A percentile compares a stretch with the other conserved stretches of the same genome.
These are phyloP conservation scores for Tetracentron sinense DNA, from an alignment of 164 flowering plant genomes.

Conservation along the genomic window DNA sequence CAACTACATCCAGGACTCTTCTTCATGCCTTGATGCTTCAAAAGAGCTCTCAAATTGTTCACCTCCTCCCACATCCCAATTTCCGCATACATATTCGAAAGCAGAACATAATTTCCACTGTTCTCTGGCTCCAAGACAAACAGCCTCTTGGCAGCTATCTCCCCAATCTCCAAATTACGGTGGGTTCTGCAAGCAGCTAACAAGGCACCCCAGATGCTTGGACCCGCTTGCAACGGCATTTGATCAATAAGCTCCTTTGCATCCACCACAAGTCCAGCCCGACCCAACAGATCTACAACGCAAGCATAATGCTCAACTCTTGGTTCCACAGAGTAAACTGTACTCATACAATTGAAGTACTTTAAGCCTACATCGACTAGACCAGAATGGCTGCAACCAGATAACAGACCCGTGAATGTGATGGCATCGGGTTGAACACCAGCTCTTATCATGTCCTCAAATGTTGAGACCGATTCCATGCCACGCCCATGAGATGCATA, in stretches of 20 bases:
- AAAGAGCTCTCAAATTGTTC: constrained; percentile 26
- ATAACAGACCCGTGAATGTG: constrained; percentile 47
- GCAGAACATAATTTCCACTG: constrained; percentile 46
- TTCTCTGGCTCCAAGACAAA: constrained; percentile 54
- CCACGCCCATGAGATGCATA: constrained; percentile 61
- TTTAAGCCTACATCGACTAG: constrained; percentile 40
- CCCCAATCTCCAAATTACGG: constrained; percentile 44
- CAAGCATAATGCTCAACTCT: constrained; percentile 52
- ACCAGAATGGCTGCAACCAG: constrained; percentile 61
- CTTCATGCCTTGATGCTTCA: constrained; percentile 36
- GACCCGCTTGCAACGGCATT: constrained; percentile 39
- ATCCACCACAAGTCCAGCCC: constrained; percentile 41
- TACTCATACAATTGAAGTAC: constrained; percentile 38
- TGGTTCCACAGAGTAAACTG: constrained; percentile 31
- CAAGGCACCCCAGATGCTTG: constrained; percentile 62
- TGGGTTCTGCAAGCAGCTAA: constrained; percentile 48
- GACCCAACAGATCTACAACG: constrained; percentile 48
- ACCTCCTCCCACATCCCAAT: constrained; percentile 57
- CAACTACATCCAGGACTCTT: constrained; percentile 56
- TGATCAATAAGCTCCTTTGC: constrained; percentile 34
- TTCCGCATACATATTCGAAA: constrained; percentile 56
- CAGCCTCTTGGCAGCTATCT: constrained; percentile 45
- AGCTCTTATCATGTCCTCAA: constrained; percentile 43
- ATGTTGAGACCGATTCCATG: constrained; percentile 29
- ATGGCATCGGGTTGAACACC: constrained; percentile 44